Base-by-base conservation (phyloP, 306 rosid genomes). In the Sindora glabra region DNA sequence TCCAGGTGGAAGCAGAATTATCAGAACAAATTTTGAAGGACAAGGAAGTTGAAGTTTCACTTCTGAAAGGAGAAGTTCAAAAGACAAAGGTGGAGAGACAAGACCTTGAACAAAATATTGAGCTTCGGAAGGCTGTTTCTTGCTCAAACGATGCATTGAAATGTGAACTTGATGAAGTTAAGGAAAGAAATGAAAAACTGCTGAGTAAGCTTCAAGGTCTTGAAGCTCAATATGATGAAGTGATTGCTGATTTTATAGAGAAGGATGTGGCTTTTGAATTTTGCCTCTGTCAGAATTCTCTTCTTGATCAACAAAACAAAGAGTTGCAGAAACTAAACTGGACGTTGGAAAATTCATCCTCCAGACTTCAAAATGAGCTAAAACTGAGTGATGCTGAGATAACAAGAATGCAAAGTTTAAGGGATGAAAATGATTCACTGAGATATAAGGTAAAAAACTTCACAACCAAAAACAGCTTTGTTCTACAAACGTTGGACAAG, bases 1-100 rank as follows among this genome's bases (percentile, higher is more conserved):
- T 42, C 72, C 78, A 79, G 61, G 74, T 91, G 67, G 96, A 85
- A 41, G 24, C 70, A 23, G 77, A 56, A 65, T 56, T 85, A 56
- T 65, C 65, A 51, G 62, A 71, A 53, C 79, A 76, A 21, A 46
- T 76, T 65, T 69, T 82, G 55, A 47, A 16, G 46, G 89, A 81
- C 36, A 74, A 61, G 64, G 89, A 83, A 64, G 64, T 54, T 52
- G 89, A 83, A 63, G 79, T 70, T 69, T 72, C 47, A 27, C 45
- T 48, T 46, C 75, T 87, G 33, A 65, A 65, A 60, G 40, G 39
- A 42, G 77, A 81, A 59, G 44, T 73, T 60, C 74, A 70, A 48
- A 75, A 71, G 39, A 62, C 37, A 52, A 64, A 74, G 70, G 52
- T 44, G 36, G 83, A 81, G 65, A 73, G 67, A 71, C 50, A 77